A percentile compares a stretch with the other conserved stretches of the same genome.
These are phyloP conservation scores for Kazachstania sp. DNA, from an alignment of 1,139 yeast species.

Conservation along the genomic window DNA sequence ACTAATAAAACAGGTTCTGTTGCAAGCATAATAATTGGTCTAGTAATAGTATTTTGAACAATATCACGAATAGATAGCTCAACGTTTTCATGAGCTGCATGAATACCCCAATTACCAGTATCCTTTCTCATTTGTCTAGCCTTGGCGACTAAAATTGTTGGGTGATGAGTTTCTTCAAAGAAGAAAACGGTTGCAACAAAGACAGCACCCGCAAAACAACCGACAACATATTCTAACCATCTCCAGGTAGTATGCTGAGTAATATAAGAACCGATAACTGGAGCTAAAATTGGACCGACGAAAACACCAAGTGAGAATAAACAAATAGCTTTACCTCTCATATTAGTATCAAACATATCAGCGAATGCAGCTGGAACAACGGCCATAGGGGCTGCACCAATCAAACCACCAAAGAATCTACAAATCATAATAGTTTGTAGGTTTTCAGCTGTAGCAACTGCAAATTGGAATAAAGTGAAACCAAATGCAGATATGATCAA, in stretches of 20 bases:
- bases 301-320: slow-evolving; percentile 59
- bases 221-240: slow-evolving; percentile 63
- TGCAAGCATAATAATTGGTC: slow-evolving; percentile 63
- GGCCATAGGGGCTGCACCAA: slow-evolving; percentile 75
- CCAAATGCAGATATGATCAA: slow-evolving; percentile 47
- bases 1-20: slow-evolving; percentile 67
- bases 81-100: slow-evolving; percentile 74
- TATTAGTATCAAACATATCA: slow-evolving; percentile 53
- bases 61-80: slow-evolving; percentile 55
- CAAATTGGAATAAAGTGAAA: slow-evolving; percentile 55
- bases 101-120: slow-evolving; percentile 68
- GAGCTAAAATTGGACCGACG: slow-evolving; percentile 69
- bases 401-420: slow-evolving; percentile 66
- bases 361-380: slow-evolving; percentile 80
- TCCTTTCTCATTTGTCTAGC: slow-evolving; percentile 53
- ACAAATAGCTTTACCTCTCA: slow-evolving; percentile 65
- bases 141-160: slow-evolving; percentile 48
- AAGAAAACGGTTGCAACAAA: slow-evolving; percentile 36
- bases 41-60: slow-evolving; percentile 54
- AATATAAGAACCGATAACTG: slow-evolving; percentile 62
- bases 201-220: slow-evolving; percentile 48
- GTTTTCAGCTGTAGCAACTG: slow-evolving; percentile 64
- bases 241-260: slow-evolving; percentile 59
- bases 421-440: slow-evolving; percentile 63
- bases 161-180: slow-evolving; percentile 58